Percentiles rank a stretch among this genome's conserved stretches.
These are phyloP conservation scores for Aspergillus felis DNA, from an alignment of 2,329 filamentous ascomycete genomes.

Conservation along the genomic window DNA sequence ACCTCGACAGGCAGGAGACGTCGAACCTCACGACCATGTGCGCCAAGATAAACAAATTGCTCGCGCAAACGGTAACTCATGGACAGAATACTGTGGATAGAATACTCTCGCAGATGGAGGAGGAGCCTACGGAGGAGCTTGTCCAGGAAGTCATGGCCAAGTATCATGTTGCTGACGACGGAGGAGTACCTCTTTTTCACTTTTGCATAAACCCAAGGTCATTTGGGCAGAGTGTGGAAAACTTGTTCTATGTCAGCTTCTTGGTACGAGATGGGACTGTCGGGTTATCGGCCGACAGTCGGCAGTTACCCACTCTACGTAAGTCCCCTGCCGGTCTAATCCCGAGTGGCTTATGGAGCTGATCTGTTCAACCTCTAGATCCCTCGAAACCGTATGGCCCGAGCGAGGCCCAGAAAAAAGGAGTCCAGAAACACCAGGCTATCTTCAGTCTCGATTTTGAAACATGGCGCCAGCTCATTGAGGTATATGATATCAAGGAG, in stretches of 20 bases:
- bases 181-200: slow-evolving; percentile 73
- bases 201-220: slow-evolving; percentile 88
- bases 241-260: slow-evolving; percentile 95
- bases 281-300: slow-evolving; percentile 67
- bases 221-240: slow-evolving; percentile 93
- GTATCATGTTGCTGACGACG: slow-evolving; percentile 62
- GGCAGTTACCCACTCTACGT: slow-evolving; percentile 77
- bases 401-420: slow-evolving; percentile 47
- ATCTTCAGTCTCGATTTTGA: slow-evolving; percentile 84
- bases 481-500: slow-evolving; percentile 70
- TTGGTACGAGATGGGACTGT: slow-evolving; percentile 81
- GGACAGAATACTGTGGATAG: slow-evolving; percentile 48
- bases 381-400: slow-evolving; percentile 45
- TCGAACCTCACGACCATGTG: slow-evolving; percentile 77
- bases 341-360: neutral
- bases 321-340: slow-evolving; percentile 38
- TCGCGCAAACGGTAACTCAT: slow-evolving; percentile 46
- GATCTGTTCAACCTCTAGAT: slow-evolving; percentile 28
- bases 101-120: slow-evolving; percentile 30
- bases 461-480: slow-evolving; percentile 74
- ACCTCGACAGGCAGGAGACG: slow-evolving; percentile 71
- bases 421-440: slow-evolving; percentile 71
- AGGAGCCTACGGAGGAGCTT: slow-evolving; percentile 37
- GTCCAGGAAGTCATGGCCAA: slow-evolving; percentile 56
- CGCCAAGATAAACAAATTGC: slow-evolving; percentile 63